Evolutionary conservation across 148 eudicot genomes (phyloP), one percentile per base, ranked within the genome.

Genomic region (Cornus controversa): DNA sequence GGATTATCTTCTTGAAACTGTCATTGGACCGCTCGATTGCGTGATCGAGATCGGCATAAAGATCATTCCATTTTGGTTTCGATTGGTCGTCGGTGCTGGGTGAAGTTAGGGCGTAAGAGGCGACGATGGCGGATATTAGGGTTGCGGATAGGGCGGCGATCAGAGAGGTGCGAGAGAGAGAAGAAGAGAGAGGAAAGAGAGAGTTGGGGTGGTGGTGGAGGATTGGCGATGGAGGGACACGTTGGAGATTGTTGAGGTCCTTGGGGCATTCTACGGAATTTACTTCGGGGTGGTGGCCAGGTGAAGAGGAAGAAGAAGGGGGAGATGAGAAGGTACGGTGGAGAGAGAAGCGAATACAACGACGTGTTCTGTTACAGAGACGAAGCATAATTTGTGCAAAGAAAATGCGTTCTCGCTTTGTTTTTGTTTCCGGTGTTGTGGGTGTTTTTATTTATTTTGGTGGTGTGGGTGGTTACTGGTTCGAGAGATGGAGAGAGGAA

Each of bases 21-120:
- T 88, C 89, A 7, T 69, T 85, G 31, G 93, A 86, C 36, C 88
- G 86, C 23, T 81, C 81, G 29, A 88, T 5, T 4, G 88, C 82
- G 26, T 47, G 74, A 0, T 86, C 86, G 34, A 89, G 16, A 3
- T 89, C 70, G 10, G 80, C 18, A 70, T 82, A 77, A 25, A 91
- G 9, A 26, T 42, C 72, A 23, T 27, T 45, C 50, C 23, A 31
- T 25, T 42, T 70, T 7, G 6, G 34, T 14, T 47, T 8, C 3
- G 60, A 71, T 2, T 79, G 67, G 22, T 63, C 45, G 69, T 45
- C 65, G 23, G 60, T 65, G 13, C 60, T 1, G 24, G 36, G n/a
- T 2, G 73, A 9, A 54, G 69, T 70, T 31, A 82, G 27, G 70
- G 78, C 75, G 78, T 83, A 87, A 23, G 86, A 77, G 42, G 79